Percentiles rank a stretch among this genome's conserved stretches.
Evolutionary conservation across 1,284 basidiomycete species (phyloP).

Genomic region (Albatrellus sp.): DNA sequence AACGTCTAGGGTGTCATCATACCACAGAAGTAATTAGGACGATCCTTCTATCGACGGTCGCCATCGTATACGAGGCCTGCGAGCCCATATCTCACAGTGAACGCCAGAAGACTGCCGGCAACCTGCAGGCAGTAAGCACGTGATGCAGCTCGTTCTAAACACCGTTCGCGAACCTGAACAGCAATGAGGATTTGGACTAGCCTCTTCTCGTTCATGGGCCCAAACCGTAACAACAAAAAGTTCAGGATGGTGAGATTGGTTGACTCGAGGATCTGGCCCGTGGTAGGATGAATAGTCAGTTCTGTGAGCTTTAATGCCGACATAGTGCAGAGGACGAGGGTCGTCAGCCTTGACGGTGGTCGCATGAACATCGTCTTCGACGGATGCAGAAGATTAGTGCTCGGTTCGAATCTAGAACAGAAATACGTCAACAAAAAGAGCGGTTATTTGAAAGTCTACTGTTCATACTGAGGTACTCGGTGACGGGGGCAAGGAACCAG

Average conservation of each 20-base stretch:
- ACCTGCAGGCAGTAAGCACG: slow-evolving; percentile 25
- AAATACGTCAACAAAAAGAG: slow-evolving; percentile 5
- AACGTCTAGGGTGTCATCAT: too few species aligned
- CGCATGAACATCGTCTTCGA: slow-evolving; percentile 56
- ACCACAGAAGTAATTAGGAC: too few species aligned
- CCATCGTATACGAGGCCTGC: slow-evolving; percentile 84
- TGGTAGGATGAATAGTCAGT: slow-evolving; percentile 42
- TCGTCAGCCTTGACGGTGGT: slow-evolving; percentile 38
- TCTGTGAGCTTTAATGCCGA: slow-evolving; percentile 55
- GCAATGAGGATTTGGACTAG: slow-evolving; percentile 64
- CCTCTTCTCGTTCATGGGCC: slow-evolving; percentile 71
- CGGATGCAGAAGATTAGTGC: slow-evolving; percentile 64
- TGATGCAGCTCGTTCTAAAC: background rate
- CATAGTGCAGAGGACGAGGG: slow-evolving; percentile 44
- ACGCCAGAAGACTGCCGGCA: slow-evolving; percentile 65
- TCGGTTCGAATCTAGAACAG: slow-evolving; percentile 49
- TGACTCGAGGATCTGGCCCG: slow-evolving; percentile 47
- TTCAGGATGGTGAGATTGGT: slow-evolving; percentile 89
- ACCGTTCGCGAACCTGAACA: slow-evolving; percentile 42
- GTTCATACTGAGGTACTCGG: slow-evolving; percentile 71
- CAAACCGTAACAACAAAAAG: slow-evolving; percentile 63
- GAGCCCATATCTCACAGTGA: slow-evolving; percentile 77
- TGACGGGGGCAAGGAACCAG: slow-evolving; percentile 91
- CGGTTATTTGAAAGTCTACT: slow-evolving; percentile 1
- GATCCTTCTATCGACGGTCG: slow-evolving; percentile 64